Evolutionary conservation across 495 filamentous ascomycete species (phyloP), one percentile per base, ranked within the genome.

Genomic region (Pyrenopolyporus hunteri): DNA sequence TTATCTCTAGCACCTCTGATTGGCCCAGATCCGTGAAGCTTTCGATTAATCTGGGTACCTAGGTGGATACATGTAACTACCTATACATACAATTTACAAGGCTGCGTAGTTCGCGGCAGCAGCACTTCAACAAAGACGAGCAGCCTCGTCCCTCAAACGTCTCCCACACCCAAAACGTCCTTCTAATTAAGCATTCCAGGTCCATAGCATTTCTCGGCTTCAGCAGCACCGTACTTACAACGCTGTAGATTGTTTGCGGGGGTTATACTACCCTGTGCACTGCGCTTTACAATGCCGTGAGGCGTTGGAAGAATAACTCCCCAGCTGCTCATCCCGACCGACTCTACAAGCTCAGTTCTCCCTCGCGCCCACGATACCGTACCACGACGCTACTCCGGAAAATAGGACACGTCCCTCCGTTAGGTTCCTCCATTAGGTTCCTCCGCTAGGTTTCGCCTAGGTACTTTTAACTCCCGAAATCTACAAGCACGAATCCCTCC

Each of bases 281-380:
- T 6, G 1, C 29, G 29, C 19, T 25, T 33, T 33, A 63, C 64
- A 52, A 59, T 64, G 59, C 51, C 50, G 50, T 64, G 43, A 67
- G 48, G 48, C 59, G 9, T 50, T 49, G 46, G 50, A 56, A 36
- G 28, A 33, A 43, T n/a, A n/a, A n/a, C 52, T 26, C 26, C 16
- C 13, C 19, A 53, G 25, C 33, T 29, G 45, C 40, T 14, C 35
- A 43, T 31, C 11, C 28, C 20, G 33, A 40, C 19, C 17, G 14
- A 29, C 19, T 16, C 10, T 47, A 37, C 9, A n/a, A 40, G 13
- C 50, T 45, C 32, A 50, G 32, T 25, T 14, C 35, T 43, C 16
- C 2, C 13, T 48, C 17, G 17, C 20, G 33, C 40, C 14, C 19
- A 7, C 29, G 25, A 10, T 13, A 14, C 10, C 13, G 17, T 44